phyloP scores from a whole-genome alignment of 1,284 basidiomycete genomes.

The Grifola frondosa region DNA sequence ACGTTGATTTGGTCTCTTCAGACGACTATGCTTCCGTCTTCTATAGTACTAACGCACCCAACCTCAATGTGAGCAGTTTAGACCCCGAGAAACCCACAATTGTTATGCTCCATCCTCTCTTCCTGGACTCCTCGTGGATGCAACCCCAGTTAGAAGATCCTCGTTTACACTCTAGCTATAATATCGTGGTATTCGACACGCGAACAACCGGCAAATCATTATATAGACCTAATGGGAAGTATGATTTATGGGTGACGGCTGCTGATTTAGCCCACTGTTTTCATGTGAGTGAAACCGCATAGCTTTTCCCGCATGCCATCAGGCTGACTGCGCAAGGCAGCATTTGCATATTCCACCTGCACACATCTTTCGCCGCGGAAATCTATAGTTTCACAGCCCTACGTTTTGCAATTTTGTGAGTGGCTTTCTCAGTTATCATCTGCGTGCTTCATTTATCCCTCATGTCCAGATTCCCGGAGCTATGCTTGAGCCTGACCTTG shows the following conservation, averaged over 20 bases:
- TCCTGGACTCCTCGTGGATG: slow-evolving; percentile 70
- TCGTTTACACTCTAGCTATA: slow-evolving; percentile 54
- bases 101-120: slow-evolving; percentile 64
- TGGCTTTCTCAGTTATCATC: slow-evolving; percentile 22
- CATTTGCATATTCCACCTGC: slow-evolving; percentile 60
- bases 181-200: slow-evolving; percentile 72
- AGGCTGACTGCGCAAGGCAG: slow-evolving; percentile 34
- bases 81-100: slow-evolving; percentile 62
- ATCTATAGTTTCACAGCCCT: slow-evolving; percentile 39
- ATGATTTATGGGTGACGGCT: slow-evolving; percentile 74
- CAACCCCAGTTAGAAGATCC: slow-evolving; percentile 65
- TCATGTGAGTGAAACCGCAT: slow-evolving; percentile 42
- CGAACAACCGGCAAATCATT: slow-evolving; percentile 64
- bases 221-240: slow-evolving; percentile 50
- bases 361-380: slow-evolving; percentile 69
- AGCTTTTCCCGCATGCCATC: neutral
- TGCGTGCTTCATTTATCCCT: slow-evolving; percentile 5
- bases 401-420: slow-evolving; percentile 62
- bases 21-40: slow-evolving; percentile 70
- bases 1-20: slow-evolving; percentile 59
- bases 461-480: slow-evolving; percentile 61
- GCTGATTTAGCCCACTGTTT: slow-evolving; percentile 69
- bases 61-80: slow-evolving; percentile 62
- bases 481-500: slow-evolving; percentile 64
- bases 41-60: slow-evolving; percentile 64